Percentiles rank a stretch among this genome's conserved stretches.
phyloP scores from a whole-genome alignment of 2,329 filamentous ascomycete genomes.

The Scedosporium aurantiacum region DNA sequence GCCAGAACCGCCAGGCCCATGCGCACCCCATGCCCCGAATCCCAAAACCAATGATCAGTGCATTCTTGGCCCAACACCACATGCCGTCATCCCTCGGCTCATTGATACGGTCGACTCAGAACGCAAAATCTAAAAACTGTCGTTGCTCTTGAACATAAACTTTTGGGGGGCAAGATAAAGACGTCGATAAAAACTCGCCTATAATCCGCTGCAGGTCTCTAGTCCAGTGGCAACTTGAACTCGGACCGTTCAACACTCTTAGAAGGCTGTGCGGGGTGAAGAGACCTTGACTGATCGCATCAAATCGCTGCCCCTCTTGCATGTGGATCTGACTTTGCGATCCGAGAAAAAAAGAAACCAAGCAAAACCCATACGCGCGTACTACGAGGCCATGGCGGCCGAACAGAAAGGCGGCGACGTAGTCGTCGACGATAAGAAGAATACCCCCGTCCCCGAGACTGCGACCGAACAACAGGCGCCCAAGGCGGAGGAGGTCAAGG shows the following conservation, averaged over 20 bases:
- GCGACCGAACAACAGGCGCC: constrained; percentile 6
- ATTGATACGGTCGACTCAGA: neutral
- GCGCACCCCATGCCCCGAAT: too few species aligned
- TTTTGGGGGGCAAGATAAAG: too few species aligned
- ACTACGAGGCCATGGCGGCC: neutral
- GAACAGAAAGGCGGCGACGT: neutral
- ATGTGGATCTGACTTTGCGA: neutral
- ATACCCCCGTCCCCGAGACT: neutral
- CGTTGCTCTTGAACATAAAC: too few species aligned
- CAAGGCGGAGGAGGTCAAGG: constrained; percentile 8
- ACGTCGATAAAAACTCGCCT: too few species aligned
- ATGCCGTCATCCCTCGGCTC: constrained; percentile 1
- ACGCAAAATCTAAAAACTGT: neutral
- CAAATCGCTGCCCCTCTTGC: neutral
- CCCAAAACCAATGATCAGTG: too few species aligned
- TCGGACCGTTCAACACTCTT: too few species aligned
- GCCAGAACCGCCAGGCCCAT: too few species aligned
- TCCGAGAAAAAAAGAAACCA: neutral
- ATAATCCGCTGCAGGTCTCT: too few species aligned
- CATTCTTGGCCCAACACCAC: neutral
- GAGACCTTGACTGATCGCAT: too few species aligned
- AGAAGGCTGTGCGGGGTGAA: too few species aligned
- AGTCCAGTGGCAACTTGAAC: too few species aligned
- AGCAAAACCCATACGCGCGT: neutral
- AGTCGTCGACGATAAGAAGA: neutral